These are phyloP conservation scores for Aspergillus sp. DNA, from an alignment of 2,329 filamentous ascomycete species.

Conservation along the genomic window DNA sequence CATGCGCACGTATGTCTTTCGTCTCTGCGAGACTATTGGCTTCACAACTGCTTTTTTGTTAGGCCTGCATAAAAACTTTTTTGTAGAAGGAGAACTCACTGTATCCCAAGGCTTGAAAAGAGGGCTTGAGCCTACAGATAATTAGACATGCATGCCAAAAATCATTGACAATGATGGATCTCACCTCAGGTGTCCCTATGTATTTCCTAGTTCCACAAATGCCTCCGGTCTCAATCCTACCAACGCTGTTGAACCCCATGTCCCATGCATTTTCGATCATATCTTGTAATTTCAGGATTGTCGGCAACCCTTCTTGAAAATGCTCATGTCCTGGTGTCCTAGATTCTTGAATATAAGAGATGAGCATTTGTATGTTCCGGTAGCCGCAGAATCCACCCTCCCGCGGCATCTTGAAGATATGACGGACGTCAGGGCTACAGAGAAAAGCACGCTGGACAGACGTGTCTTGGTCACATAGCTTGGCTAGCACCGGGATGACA, in stretches of 20 bases:
- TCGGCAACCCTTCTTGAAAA: constrained; percentile 60
- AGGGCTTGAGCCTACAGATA: constrained; percentile 65
- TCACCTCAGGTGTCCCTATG: constrained; percentile 84
- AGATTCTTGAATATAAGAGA: constrained; percentile 66
- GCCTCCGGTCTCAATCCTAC: constrained; percentile 74
- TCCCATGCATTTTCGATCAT: constrained; percentile 87
- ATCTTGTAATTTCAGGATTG: constrained; percentile 76
- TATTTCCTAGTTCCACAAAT: constrained; percentile 87
- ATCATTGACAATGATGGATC: constrained; percentile 3
- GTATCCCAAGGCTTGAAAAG: constrained; percentile 62
- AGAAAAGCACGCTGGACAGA: constrained; percentile 66
- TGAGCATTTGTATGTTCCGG: constrained; percentile 86
- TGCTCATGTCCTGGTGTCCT: constrained; percentile 50
- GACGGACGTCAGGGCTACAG: constrained; percentile 67
- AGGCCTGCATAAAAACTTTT: no score
- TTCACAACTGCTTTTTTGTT: constrained; percentile 43
- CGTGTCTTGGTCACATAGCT: constrained; percentile 58
- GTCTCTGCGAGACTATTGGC: constrained; percentile 52
- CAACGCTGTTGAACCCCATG: constrained; percentile 67
- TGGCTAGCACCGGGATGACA: constrained; percentile 56
- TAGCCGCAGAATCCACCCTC: constrained; percentile 95
- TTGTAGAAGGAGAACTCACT: constrained; percentile 38
- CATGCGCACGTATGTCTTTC: constrained; percentile 41
- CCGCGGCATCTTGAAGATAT: constrained; percentile 72
- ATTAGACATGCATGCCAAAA: constrained; percentile 6